These are phyloP conservation scores for Trichoderma reesei DNA, from an alignment of 495 filamentous ascomycete species.

Conservation along the genomic window DNA sequence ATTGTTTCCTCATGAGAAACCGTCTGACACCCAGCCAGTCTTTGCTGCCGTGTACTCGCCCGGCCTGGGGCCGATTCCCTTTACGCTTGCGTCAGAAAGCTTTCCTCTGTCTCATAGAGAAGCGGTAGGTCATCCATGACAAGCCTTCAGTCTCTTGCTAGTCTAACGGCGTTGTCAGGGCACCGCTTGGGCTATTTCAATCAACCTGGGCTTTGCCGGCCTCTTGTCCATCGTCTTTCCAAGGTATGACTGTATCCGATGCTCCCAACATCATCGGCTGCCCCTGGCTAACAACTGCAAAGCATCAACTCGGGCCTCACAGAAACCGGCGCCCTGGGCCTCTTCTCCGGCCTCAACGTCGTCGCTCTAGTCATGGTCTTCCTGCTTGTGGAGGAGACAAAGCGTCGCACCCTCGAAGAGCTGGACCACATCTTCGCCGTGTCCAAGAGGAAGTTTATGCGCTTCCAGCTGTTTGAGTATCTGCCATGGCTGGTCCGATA, in stretches of 20 bases:
- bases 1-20: not conserved
- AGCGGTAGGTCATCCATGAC: conserved; percentile 16
- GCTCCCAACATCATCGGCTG: not conserved
- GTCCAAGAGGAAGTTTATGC: conserved; percentile 22
- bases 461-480: conserved; percentile 19
- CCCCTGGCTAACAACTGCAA: conserved; percentile 11
- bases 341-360: conserved; percentile 23
- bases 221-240: conserved; percentile 31
- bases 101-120: conserved; percentile 28
- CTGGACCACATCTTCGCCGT: conserved; percentile 24
- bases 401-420: conserved; percentile 21
- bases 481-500: conserved; percentile 22
- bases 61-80: conserved; percentile 26
- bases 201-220: conserved; percentile 26
- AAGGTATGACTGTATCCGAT: not conserved
- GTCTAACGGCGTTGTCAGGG: conserved; percentile 14
- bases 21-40: conserved; percentile 11
- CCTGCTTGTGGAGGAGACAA: conserved; percentile 25
- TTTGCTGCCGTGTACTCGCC: conserved; percentile 26
- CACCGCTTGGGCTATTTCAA: conserved; percentile 25
- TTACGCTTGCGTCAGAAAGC: conserved; percentile 26
- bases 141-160: not conserved
- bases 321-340: conserved; percentile 16
- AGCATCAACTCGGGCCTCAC: conserved; percentile 11
- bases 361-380: conserved; percentile 24